Conservation (phyloP, 2,329 filamentous ascomycete species). For the Talaromyces verruculosus region DNA sequence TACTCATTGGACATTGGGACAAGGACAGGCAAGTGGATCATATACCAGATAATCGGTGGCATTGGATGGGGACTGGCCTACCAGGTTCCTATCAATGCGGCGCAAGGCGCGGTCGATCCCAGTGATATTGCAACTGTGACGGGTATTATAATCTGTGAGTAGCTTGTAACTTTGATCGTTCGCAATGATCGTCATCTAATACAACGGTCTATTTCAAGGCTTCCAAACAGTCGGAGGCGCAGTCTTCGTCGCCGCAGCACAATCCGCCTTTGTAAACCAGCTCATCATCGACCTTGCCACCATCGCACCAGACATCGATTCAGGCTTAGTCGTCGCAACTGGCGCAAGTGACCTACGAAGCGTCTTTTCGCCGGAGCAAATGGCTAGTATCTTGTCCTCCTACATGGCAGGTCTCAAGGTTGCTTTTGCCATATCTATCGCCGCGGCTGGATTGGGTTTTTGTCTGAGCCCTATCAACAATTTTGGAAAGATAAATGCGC, state of each 20-base stretch:
- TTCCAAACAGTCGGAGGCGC: conserved; percentile 6
- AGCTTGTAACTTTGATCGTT: not conserved
- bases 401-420: conserved; percentile 10
- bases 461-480: conserved; percentile 4
- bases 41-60: conserved; percentile 28
- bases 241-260: conserved; percentile 2
- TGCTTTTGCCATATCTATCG: not conserved
- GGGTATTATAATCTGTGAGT: conserved; percentile 25
- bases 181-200: not conserved
- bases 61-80: conserved; percentile 25
- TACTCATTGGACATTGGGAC: conserved; percentile 33
- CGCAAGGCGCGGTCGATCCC: conserved; percentile 25
- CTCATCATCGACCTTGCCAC: not conserved
- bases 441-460: not conserved
- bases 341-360: conserved; percentile 2
- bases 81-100: conserved; percentile 24
- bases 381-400: not conserved
- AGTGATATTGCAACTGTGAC: conserved; percentile 25
- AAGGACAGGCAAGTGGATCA: conserved; percentile 26
- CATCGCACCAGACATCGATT: not conserved
- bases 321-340: not conserved
- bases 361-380: not conserved
- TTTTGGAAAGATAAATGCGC: conserved; percentile 1
- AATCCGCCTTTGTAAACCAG: conserved; percentile 4
- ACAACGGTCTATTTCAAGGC: not conserved